Base-by-base conservation (phyloP, 257 asterid species). In the Pogostemon cablin region DNA sequence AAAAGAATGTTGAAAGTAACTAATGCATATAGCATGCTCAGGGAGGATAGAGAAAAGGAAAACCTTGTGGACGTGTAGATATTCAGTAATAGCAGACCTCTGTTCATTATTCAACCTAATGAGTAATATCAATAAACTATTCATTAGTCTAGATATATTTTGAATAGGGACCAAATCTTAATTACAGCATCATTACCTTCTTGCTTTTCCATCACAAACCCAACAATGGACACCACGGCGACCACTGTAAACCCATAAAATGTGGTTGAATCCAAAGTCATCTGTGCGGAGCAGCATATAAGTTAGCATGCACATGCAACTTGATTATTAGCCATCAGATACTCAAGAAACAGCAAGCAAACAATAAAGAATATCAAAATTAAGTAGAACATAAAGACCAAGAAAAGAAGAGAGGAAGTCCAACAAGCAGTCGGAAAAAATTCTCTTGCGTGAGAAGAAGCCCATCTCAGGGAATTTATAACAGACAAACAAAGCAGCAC, bases 221-320 rank as follows among this genome's bases (percentile, higher is more conserved):
- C 97, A 93, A 74, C 96, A 93, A 77, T 88, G 97, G 75, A 93
- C 98, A 77, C 98, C 98, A 81, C 98, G 98, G 35, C 98, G 85
- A 6, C 98, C 96, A 80, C 98, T 92, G 72, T 86, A 92, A 50
- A 90, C 98, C 98, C 98, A 92, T 55, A 93, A 86, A 68, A 90
- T 86, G 84, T 93, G 97, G 63, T 79, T 83, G 81, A 88, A 93
- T 40, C 96, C 97, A 79, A 93, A 93, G 78, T 93, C 97, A 80
- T 90, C 98, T 90, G 87, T 73, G 49, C 0, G 73, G 54, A 71
- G 63, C 65, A 67, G 44, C 56, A 77, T 65, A 62, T 17, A 59
- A 55, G 46, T 67, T 38, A 66, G 61, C 65, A 47, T 54, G 65
- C 53, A 55, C 73, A 72, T 46, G 50, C 35, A 15, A 50, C 52